phyloP scores from a whole-genome alignment of 208 protist species.

The Trypanosoma lewisi region DNA sequence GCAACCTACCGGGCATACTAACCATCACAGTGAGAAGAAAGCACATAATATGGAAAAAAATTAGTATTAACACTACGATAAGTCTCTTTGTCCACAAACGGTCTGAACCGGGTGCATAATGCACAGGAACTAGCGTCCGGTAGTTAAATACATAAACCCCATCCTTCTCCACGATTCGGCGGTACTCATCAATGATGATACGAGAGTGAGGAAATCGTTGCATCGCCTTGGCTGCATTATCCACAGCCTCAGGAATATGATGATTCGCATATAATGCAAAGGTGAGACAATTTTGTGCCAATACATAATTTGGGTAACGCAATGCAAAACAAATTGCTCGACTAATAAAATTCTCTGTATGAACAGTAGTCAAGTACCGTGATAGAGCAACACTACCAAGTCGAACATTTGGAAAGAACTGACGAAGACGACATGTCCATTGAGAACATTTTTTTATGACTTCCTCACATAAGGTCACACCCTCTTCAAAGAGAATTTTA shows the following conservation, averaged over 20 bases:
- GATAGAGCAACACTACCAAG: slow-evolving; percentile 39
- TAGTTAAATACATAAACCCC: slow-evolving; percentile 73
- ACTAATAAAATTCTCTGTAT: slow-evolving; percentile 41
- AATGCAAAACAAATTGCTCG: slow-evolving; percentile 51
- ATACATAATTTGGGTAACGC: slow-evolving; percentile 53
- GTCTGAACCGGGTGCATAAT: slow-evolving; percentile 42
- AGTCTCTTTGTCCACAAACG: slow-evolving; percentile 56
- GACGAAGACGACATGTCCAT: slow-evolving; percentile 43
- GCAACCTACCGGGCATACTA: slow-evolving; percentile 31
- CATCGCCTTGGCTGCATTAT: slow-evolving; percentile 54
- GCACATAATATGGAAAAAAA: slow-evolving; percentile 42
- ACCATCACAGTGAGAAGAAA: slow-evolving; percentile 38
- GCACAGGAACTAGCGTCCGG: slow-evolving; percentile 51
- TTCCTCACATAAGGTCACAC: slow-evolving; percentile 37
- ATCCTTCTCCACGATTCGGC: slow-evolving; percentile 38
- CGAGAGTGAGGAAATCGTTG: slow-evolving; percentile 70
- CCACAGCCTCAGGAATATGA: slow-evolving; percentile 68
- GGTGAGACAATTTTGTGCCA: slow-evolving; percentile 70
- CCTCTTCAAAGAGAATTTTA: slow-evolving; percentile 9
- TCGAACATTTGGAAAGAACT: slow-evolving; percentile 59
- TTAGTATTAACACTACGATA: slow-evolving; percentile 41
- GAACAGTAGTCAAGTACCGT: slow-evolving; percentile 30
- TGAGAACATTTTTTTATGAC: slow-evolving; percentile 44
- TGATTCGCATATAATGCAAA: slow-evolving; percentile 62
- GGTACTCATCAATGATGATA: slow-evolving; percentile 43